phyloP scores from a whole-genome alignment of 495 filamentous ascomycete genomes.

The Neurospora sublineolata region DNA sequence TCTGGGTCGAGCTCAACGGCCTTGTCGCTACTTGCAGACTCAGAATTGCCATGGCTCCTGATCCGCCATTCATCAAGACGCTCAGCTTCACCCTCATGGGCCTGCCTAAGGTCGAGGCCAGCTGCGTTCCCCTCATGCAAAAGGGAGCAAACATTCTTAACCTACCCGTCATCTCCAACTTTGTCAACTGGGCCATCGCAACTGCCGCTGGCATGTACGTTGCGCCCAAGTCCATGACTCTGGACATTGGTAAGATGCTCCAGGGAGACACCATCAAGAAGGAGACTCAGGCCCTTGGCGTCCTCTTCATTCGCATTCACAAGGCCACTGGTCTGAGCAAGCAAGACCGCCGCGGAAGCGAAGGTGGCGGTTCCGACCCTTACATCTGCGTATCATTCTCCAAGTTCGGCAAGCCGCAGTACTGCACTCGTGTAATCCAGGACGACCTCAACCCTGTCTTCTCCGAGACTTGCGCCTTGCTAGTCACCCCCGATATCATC shows the following conservation, averaged over 20 bases:
- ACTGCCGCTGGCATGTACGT: slow-evolving; percentile 83
- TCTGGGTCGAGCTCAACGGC: slow-evolving; percentile 78
- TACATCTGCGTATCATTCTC: slow-evolving; percentile 64
- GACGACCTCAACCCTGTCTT: slow-evolving; percentile 92
- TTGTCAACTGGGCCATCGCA: slow-evolving; percentile 91
- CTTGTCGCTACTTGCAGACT: slow-evolving; percentile 79
- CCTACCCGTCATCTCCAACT: slow-evolving; percentile 84
- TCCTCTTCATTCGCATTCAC: slow-evolving; percentile 86
- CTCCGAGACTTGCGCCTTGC: slow-evolving; percentile 76
- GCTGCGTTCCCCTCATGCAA: slow-evolving; percentile 85
- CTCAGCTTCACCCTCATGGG: slow-evolving; percentile 92
- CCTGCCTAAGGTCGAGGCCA: slow-evolving; percentile 74
- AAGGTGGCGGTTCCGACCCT: slow-evolving; percentile 85
- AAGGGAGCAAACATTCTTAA: slow-evolving; percentile 86
- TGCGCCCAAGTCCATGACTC: slow-evolving; percentile 88
- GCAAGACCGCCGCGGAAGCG: slow-evolving; percentile 72
- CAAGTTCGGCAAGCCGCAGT: slow-evolving; percentile 96
- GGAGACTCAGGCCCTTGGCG: slow-evolving; percentile 70
- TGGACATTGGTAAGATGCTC: slow-evolving; percentile 82
- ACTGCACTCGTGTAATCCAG: slow-evolving; percentile 88
- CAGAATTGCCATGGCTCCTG: slow-evolving; percentile 72
- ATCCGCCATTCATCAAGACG: slow-evolving; percentile 83
- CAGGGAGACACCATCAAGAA: slow-evolving; percentile 85
- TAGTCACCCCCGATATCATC: slow-evolving; percentile 78
- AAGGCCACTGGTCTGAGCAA: slow-evolving; percentile 78